Evolutionary conservation across 1,284 basidiomycete genomes (phyloP).

Genomic region (Agroathelia rolfsii): DNA sequence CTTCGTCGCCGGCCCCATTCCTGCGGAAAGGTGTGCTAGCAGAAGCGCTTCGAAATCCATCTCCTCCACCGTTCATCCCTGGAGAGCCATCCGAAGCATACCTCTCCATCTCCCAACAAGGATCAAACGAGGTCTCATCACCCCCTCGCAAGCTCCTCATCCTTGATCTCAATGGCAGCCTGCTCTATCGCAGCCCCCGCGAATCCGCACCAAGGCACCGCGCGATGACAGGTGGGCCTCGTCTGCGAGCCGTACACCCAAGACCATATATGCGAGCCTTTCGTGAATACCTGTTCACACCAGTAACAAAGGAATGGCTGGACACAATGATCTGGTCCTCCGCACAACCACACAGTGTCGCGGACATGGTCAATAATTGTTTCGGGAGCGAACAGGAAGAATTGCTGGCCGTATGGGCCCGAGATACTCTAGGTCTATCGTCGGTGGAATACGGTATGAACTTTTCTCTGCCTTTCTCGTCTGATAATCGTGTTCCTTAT

Average conservation of each 20-base stretch:
- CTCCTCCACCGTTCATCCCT: conserved; percentile 8
- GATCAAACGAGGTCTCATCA: conserved; percentile 22
- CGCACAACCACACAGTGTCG: conserved; percentile 72
- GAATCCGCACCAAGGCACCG: conserved; percentile 14
- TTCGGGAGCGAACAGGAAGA: conserved; percentile 35
- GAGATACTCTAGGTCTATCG: conserved; percentile 64
- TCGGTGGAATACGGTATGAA: conserved; percentile 51
- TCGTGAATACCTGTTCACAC: conserved; percentile 51
- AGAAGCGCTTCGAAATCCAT: conserved; percentile 7
- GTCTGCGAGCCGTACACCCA: conserved; percentile 30
- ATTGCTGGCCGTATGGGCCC: conserved; percentile 65
- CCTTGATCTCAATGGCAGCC: conserved; percentile 77
- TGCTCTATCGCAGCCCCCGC: conserved; percentile 47
- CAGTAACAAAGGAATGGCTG: conserved; percentile 46
- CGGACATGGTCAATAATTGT: conserved; percentile 54
- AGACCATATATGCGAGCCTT: conserved; percentile 68
- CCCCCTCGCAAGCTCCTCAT: conserved; percentile 58
- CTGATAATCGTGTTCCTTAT: background rate
- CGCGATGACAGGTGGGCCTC: conserved; percentile 24
- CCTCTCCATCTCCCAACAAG: conserved; percentile 24
- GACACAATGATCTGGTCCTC: conserved; percentile 85
- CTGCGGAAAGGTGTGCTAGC: too few species aligned
- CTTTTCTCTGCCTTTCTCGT: conserved; percentile 7
- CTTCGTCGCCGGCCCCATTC: background rate
- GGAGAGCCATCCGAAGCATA: conserved; percentile 27